Percentiles rank a stretch among this genome's conserved stretches.
Conservation (phyloP, 1,284 basidiomycete genomes). For the Austroboletus niveus region DNA sequence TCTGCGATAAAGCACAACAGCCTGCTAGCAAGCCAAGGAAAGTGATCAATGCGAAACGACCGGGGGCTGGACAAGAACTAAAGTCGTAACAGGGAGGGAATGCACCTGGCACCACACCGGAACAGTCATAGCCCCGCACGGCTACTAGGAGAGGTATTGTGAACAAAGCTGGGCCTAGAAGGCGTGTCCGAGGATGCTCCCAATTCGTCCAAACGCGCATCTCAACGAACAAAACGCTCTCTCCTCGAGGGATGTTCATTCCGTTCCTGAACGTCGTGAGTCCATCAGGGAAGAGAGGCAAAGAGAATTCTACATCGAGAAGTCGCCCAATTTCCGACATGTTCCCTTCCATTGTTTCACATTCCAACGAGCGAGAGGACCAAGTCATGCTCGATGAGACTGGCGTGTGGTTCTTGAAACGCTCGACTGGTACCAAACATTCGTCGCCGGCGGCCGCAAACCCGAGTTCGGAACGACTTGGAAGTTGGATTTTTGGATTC, state of each 20-base stretch:
- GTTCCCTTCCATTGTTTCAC: not conserved
- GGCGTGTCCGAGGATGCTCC: conserved; percentile 4
- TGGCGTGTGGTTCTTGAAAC: too few species aligned
- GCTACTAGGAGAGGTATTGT: not conserved
- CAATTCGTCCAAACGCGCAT: not conserved
- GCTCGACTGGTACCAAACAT: too few species aligned
- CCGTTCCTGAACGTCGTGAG: not conserved
- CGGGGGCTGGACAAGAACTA: not conserved
- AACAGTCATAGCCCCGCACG: not conserved
- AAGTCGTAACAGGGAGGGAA: not conserved
- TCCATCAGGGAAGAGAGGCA: not conserved
- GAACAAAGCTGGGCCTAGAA: not conserved
- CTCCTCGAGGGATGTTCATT: not conserved
- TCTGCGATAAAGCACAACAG: not conserved
- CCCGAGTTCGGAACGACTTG: not conserved
- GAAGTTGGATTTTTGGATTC: not conserved
- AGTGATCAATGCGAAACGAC: not conserved
- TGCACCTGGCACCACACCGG: not conserved
- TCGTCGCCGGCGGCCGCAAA: not conserved
- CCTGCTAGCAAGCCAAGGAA: not conserved
- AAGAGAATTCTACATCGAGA: not conserved
- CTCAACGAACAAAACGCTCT: not conserved
- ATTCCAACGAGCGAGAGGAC: not conserved
- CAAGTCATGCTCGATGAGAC: too few species aligned
- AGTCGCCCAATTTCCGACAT: not conserved